Evolutionary conservation across 2,329 filamentous ascomycete species (phyloP).

Genomic region (Xylariaceae sp.): DNA sequence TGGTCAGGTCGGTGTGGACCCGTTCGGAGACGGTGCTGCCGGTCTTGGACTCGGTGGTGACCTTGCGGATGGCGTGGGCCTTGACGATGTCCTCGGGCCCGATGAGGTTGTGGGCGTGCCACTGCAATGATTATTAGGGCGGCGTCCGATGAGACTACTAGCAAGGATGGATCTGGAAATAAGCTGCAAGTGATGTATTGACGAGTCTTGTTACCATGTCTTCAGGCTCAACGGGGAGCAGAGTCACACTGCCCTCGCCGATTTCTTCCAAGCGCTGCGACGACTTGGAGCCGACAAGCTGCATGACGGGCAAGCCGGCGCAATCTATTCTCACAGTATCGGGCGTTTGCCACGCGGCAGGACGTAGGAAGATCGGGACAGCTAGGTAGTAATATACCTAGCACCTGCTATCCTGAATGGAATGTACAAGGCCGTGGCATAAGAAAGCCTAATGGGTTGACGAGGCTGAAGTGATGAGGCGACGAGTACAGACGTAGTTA

Average conservation of each 20-base stretch:
- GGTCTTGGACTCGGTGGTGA: slow-evolving; percentile 43
- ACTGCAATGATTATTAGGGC: slow-evolving; percentile 33
- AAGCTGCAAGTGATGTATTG: neutral
- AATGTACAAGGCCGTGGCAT: too few species aligned
- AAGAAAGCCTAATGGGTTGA: too few species aligned
- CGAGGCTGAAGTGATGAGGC: too few species aligned
- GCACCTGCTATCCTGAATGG: too few species aligned
- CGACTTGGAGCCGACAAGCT: slow-evolving; percentile 38
- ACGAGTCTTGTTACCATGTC: slow-evolving; percentile 34
- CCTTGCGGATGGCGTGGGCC: slow-evolving; percentile 54
- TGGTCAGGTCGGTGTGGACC: slow-evolving; percentile 55
- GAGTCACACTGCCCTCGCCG: slow-evolving; percentile 38
- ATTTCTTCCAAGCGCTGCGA: slow-evolving; percentile 37
- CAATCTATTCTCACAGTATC: neutral
- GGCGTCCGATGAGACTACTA: neutral
- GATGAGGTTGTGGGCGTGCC: slow-evolving; percentile 61
- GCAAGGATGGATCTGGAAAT: neutral
- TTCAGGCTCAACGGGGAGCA: slow-evolving; percentile 42
- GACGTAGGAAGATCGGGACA: neutral
- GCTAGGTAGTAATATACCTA: neutral
- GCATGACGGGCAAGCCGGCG: slow-evolving; percentile 32
- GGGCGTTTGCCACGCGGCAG: neutral
- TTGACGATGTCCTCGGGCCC: slow-evolving; percentile 49
- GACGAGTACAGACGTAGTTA: too few species aligned
- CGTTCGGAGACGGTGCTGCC: slow-evolving; percentile 47